Percentiles rank a stretch among this genome's conserved stretches.
These are phyloP conservation scores for Quercus robur DNA, from an alignment of 306 rosid genomes.

Conservation along the genomic window DNA sequence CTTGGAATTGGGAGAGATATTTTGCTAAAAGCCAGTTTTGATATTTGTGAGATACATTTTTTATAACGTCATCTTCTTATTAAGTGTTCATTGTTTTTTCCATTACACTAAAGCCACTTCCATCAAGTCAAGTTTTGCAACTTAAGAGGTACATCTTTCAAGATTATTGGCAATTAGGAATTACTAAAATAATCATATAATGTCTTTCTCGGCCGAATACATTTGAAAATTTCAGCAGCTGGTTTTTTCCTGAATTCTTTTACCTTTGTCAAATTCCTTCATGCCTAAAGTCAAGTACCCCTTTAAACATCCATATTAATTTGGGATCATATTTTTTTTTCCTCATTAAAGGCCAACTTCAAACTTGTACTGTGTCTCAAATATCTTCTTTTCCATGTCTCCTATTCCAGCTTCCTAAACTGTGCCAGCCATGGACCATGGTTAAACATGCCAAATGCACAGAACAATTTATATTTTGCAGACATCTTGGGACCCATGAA, in stretches of 20 bases:
- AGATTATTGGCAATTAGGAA: too few relatives aligned
- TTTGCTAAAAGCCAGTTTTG: too few relatives aligned
- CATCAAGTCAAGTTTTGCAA: not conserved
- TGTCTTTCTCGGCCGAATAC: not conserved
- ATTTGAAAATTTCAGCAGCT: not conserved
- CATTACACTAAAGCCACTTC: too few relatives aligned
- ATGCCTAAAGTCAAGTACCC: too few relatives aligned
- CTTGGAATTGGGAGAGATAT: too few relatives aligned
- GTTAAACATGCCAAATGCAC: not conserved
- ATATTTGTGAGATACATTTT: too few relatives aligned
- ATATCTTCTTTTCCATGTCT: not conserved
- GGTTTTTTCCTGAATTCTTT: too few relatives aligned
- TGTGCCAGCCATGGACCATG: not conserved
- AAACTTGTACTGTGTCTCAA: not conserved
- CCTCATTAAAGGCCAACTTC: not conserved
- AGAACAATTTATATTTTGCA: not conserved
- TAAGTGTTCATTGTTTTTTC: too few relatives aligned
- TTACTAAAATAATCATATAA: too few relatives aligned
- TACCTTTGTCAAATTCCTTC: too few relatives aligned
- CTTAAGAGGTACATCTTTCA: not conserved
- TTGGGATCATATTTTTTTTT: not conserved
- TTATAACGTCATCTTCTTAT: too few relatives aligned
- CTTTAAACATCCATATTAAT: too few relatives aligned
- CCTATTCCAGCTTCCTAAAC: not conserved
- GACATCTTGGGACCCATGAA: constrained; percentile 22